Base-by-base conservation (phyloP, 1,284 basidiomycete species). In the Trichosporon coremiiforme region DNA sequence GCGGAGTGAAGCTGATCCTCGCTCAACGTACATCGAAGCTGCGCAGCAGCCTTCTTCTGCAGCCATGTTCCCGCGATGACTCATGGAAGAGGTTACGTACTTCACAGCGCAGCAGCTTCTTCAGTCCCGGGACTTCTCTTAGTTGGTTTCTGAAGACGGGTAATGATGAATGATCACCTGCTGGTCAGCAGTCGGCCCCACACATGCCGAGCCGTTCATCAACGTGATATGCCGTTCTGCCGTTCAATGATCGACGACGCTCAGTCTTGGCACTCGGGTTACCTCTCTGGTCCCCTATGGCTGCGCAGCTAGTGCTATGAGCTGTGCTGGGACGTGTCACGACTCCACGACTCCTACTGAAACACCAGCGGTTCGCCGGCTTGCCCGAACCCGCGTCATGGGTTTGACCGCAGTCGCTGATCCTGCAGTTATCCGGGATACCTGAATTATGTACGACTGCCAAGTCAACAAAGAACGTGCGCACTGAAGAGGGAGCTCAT, bases 1-100 rank as follows among this genome's bases (percentile, higher is more conserved):
- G 50, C 50, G 50, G 50, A 53, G 50, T 53, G 50, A 53, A 22
- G 50, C 50, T 53, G 50, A 4, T 53, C 50, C 50, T 25, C 8
- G n/a, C n/a, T 17, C 17, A 4, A 53, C n/a, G 20, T 12, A 53
- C 15, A 9, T 10, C 2, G 50, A 53, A 53, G 20, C 22, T 53
- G 7, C 50, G 22, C 6, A 53, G 20, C n/a, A 50, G 20, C 47
- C 20, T 53, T 25, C 50, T 8, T 53, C 50, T 53, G 50, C 22
- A 10, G 20, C 8, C 50, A 25, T 3, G 4, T 53, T 25, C 50
- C 22, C 20, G n/a, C 25, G 4, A 53, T 53, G 50, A 53, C 50
- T 53, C 50, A 25, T 53, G 50, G 20, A n/a, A 10, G 45, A 45
- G 20, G 36, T 17, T 45, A n/a, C 41, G 41, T n/a, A 45, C 41